Base-by-base conservation (phyloP, 768 basidiomycete genomes). In the Tulasnella sp. region DNA sequence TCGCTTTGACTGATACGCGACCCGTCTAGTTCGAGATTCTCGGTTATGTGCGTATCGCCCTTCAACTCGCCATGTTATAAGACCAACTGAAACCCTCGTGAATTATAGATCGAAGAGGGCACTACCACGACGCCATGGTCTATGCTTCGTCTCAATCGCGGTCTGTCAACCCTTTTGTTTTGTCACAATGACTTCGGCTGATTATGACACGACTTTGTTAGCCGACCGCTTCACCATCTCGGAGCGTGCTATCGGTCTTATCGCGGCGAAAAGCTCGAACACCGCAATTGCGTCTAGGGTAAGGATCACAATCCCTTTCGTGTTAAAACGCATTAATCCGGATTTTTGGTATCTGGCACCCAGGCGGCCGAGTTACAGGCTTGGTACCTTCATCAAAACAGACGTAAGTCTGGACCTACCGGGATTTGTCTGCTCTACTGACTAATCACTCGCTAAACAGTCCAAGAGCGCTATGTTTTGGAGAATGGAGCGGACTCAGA, bases 101-200 rank as follows among this genome's bases (percentile, higher is more conserved):
- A 26, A 37, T 34, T 62, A 34, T 76, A 77, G 75, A 69, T 72
- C 41, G 78, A 79, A 69, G 47, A 76, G 40, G 79, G 90, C 16
- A 90, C 89, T 0, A 92, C 91, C 19, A 93, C 91, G 29, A 89
- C 89, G 9, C 90, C 90, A n/a, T 91, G 79, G 78, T 80, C 78
- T 9, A 80, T 78, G 79, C 76, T 80, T 17, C 77, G 79, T 29
- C 19, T 78, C 59, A 75, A 77, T 69, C 42, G 73, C 19, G 75
- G 73, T 74, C 34, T n/a, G 66, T 67, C 11, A 12, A 12, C 6
- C 40, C 12, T 19, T 11, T 65, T 19, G 17, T 17, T 7, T 75
- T 17, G 1, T 64, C 4, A 42, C 11, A 14, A 22, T 19, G 36
- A 16, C 16, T 32, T 40, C n/a, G 29, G 17, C 74, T 80, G 59